Base-by-base conservation (phyloP, 176 grass and related monocot genomes). In the Chloris gayana region DNA sequence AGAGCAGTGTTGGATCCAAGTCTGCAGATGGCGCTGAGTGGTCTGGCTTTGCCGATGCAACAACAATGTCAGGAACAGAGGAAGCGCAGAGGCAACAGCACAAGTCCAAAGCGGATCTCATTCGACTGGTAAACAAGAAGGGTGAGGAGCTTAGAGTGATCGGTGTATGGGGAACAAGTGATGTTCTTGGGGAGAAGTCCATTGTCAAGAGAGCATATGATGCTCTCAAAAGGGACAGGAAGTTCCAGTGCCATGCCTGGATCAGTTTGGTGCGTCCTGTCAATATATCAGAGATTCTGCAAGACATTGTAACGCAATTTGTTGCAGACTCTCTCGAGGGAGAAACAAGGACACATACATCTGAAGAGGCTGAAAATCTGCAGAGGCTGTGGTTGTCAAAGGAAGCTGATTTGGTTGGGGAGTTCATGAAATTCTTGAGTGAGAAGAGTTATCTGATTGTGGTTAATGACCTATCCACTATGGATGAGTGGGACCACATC, bases 21-120 rank as follows among this genome's bases (percentile, higher is more conserved):
- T 0, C 42, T 6, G 0, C 3, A 2, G 13, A 13, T 0, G 0
- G 0, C 0, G 9, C 7, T 1, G 24, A 18, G 5, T 12, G 27
- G 53, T 29, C 35, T 1, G 4, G 14, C 8, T 1, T 13, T 9
- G 3, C 9, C 8, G 17, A 10, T 4, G 25, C 58, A n/a, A n/a
- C 35, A 37, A 37, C 10, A 0, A 8, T n/a, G 9, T 49, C 14
- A 1, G 59, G 4, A 14, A 30, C 42, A 14, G 41, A n/a, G 0
- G 17, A 47, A 22, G 60, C 59, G 14, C 24, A 14, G n/a, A 37
- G 35, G 64, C 4, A 3, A 32, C 67, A 27, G 0, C 13, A 45
- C 12, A 15, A 61, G 2, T 21, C 56, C 0, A 74, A 19, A n/a
- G 26, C 4, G 21, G 12, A 66, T 0, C 31, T 89, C 12, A 7